A percentile compares a stretch with the other conserved stretches of the same genome.
phyloP scores from a whole-genome alignment of 306 rosid species.

The Corylus americana region DNA sequence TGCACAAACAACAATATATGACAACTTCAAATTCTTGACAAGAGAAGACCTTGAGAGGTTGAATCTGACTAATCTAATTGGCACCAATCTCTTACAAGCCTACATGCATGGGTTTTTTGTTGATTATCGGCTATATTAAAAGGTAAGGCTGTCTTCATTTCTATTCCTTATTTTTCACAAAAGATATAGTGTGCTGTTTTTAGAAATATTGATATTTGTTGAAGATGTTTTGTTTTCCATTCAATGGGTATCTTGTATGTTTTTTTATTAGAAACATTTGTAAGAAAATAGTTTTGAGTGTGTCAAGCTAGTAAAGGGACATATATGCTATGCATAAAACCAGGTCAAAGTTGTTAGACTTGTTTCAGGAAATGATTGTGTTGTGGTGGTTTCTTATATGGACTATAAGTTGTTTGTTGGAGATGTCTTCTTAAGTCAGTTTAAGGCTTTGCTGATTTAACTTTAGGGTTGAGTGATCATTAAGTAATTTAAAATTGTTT shows the following conservation, averaged over 20 bases:
- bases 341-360: background rate
- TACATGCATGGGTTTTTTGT: constrained; percentile 88
- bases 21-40: constrained; percentile 75
- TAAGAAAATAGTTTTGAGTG: background rate
- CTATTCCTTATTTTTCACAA: constrained; percentile 13
- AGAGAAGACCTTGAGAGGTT: constrained; percentile 85
- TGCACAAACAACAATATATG: constrained; percentile 71
- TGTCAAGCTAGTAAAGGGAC: background rate
- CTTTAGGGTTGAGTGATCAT: background rate
- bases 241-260: background rate
- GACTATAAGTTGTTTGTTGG: background rate
- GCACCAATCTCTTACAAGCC: constrained; percentile 78
- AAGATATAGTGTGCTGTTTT: background rate
- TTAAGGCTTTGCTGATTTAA: background rate
- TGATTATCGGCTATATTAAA: constrained; percentile 63
- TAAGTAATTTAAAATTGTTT: background rate
- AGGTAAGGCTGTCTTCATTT: constrained; percentile 48
- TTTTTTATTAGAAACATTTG: background rate
- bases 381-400: background rate
- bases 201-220: background rate
- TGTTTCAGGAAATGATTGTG: background rate
- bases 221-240: background rate
- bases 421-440: background rate
- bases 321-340: background rate
- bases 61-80: constrained; percentile 72